Base-by-base conservation (phyloP, 2,329 filamentous ascomycete species). In the Cordyceps tenuipes region DNA sequence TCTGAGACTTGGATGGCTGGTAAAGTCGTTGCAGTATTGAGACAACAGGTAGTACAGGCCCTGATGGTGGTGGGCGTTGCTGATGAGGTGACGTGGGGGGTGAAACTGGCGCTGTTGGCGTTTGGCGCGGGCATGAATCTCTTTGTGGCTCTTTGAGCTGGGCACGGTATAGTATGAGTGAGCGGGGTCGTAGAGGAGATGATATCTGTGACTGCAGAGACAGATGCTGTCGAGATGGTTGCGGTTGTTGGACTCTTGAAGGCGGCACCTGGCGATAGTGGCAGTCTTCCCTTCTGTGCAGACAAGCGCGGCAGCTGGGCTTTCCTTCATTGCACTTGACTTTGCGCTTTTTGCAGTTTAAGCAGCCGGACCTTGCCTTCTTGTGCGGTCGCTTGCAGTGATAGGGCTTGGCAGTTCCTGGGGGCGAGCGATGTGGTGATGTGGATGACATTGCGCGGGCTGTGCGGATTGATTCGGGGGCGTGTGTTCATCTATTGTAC, bases 241-340 rank as follows among this genome's bases (percentile, higher is more conserved):
- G 54, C 9, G 26, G 19, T 36, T 47, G 41, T 26, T 23, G 44
- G 13, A 19, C 21, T 15, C 23, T 44, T 10, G 26, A 13, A 10
- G 46, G 34, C 31, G 39, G 49, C 31, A 34, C 54, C 15, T 39
- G 31, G n/a, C 41, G 72, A 65, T 82, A 84, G 57, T 77, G 67
- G 66, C 81, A 84, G 2, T 70, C 68, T 58, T 77, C 76, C 59
- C 73, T 75, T 61, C 81, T 76, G 62, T 79, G 68, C 47, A 69
- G 73, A 67, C 82, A 84, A 34, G 76, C 73, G 46, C 75, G 75
- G 65, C 81, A 84, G 3, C 71, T 66, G 0, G 82, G 82, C 31
- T 73, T 76, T 5, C 65, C 72, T 66, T 84, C 80, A 62, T 81
- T 77, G 68, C 81, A 83, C 69, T 81, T 82, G 58, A 81, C 78